Evolutionary conservation across 257 asterid genomes (phyloP), one percentile per base, ranked within the genome.

Genomic region (Thymus mandschuricus): DNA sequence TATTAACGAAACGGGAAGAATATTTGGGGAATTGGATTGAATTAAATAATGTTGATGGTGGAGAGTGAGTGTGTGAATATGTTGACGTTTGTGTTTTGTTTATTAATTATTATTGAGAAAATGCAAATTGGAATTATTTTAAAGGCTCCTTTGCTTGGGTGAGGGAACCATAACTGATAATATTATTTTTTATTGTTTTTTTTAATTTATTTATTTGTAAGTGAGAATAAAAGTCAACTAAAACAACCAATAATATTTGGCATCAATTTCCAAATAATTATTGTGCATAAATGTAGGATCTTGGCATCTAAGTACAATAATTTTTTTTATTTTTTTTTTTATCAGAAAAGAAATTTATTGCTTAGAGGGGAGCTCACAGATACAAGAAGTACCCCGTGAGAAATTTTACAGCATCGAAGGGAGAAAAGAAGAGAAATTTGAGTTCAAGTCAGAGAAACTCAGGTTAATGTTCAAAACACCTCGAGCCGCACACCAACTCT

Each of bases 31-130:
- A 52, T 64, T 62, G 55, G 40, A 21, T 21, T 21, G 21, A 21
- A 21, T 27, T 46, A 76, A 70, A 27, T 76, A 45, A 64, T 76
- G 31, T 27, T 34, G 56, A 30, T 33, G 74, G 79, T 58, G 43
- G 56, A 49, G 73, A 48, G 74, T 75, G 70, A 41, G 55, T 44
- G 52, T n/a, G 51, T 35, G 40, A 29, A 67, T 68, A 46, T 43
- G 71, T 34, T 67, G 75, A 51, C 57, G 28, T 50, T 50, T 60
- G 6, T 48, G 7, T 31, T 30, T 28, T 34, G 28, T 61, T 2
- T 57, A 35, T 35, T 35, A 35, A 35, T 35, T 21, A 21, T 21
- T 21, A 21, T 21, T 21, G 21, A 21, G 21, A 21, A 21, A 21
- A 21, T 21, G 21, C 21, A 21, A 21, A 21, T 21, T 21, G 21